Percentiles rank a stretch among this genome's conserved stretches.
These are phyloP conservation scores for Mortierella sp. DNA, from an alignment of 371 early-diverging fungal genomes.

Conservation along the genomic window DNA sequence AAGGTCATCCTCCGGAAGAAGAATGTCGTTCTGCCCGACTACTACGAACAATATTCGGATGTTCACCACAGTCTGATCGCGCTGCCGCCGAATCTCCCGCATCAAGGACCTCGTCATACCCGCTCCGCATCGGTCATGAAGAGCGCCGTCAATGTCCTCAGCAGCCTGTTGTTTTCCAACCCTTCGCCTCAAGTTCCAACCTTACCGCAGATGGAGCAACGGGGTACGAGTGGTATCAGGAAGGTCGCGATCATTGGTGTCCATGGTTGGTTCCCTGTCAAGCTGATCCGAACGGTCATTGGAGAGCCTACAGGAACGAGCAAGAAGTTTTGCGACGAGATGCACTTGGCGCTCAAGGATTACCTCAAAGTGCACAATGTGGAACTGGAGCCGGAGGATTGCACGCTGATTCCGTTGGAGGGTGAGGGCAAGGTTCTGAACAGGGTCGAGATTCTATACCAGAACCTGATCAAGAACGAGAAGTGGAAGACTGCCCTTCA, in stretches of 20 bases:
- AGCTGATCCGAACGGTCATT: slow-evolving; percentile 78
- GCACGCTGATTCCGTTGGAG: slow-evolving; percentile 85
- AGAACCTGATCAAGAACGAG: slow-evolving; percentile 67
- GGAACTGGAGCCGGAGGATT: slow-evolving; percentile 63
- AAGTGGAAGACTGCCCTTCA: slow-evolving; percentile 62
- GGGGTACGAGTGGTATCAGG: slow-evolving; percentile 43
- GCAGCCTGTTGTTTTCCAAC: slow-evolving; percentile 22
- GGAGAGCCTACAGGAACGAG: slow-evolving; percentile 96
- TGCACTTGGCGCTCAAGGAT: slow-evolving; percentile 73
- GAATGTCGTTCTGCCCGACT: slow-evolving; percentile 46
- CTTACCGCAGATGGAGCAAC: slow-evolving; percentile 8
- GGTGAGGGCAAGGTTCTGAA: slow-evolving; percentile 92
- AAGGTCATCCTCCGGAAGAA: slow-evolving; percentile 31
- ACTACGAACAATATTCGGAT: slow-evolving; percentile 55
- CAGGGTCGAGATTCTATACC: slow-evolving; percentile 80
- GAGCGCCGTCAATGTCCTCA: slow-evolving; percentile 38
- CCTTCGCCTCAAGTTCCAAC: neutral
- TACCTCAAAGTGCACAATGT: slow-evolving; percentile 73
- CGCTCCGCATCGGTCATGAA: slow-evolving; percentile 28
- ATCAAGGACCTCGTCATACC: neutral
- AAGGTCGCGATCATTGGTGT: slow-evolving; percentile 79
- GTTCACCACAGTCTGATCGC: slow-evolving; percentile 35
- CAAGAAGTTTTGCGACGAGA: slow-evolving; percentile 86
- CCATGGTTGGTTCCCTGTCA: slow-evolving; percentile 92
- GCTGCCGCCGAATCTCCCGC: slow-evolving; percentile 25